Conservation (phyloP, 2,329 filamentous ascomycete species). For the Paecilomyces formosus region DNA sequence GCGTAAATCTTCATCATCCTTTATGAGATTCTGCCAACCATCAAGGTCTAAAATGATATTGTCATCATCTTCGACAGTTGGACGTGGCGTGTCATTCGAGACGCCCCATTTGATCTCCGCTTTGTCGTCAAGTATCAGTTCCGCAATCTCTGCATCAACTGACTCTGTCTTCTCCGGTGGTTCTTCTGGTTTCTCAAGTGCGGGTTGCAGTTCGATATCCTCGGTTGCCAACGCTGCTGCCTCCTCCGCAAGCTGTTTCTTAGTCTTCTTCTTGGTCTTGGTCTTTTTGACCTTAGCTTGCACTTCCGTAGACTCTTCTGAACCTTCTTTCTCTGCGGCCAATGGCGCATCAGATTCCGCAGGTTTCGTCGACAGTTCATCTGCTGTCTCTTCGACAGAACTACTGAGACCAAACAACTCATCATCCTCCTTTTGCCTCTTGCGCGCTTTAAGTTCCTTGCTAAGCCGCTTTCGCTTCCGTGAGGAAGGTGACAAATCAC, state of each 20-base stretch:
- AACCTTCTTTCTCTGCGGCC: conserved; percentile 19
- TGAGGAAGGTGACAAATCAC: conserved; percentile 48
- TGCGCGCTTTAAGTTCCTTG: conserved; percentile 62
- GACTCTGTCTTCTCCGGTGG: conserved; percentile 2
- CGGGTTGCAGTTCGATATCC: conserved; percentile 10
- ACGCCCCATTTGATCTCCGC: conserved; percentile 54
- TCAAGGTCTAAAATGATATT: conserved; percentile 60
- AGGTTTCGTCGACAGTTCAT: conserved; percentile 41
- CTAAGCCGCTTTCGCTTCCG: conserved; percentile 69
- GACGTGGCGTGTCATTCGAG: conserved; percentile 51
- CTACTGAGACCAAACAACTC: conserved; percentile 64
- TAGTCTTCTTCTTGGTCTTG: conserved; percentile 64
- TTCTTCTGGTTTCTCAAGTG: conserved; percentile 8
- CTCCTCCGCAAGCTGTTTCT: conserved; percentile 68
- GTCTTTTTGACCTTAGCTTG: conserved; percentile 25
- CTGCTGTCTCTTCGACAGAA: conserved; percentile 46
- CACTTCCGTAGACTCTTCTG: conserved; percentile 30
- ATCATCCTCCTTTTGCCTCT: conserved; percentile 78
- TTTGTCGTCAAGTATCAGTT: conserved; percentile 28
- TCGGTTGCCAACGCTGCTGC: conserved; percentile 47
- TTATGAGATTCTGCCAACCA: conserved; percentile 61
- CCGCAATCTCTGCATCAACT: conserved; percentile 19
- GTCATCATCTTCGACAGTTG: conserved; percentile 61
- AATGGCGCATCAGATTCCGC: conserved; percentile 29
- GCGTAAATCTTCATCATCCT: conserved; percentile 60